Percentiles rank a stretch among this genome's conserved stretches.
These are phyloP conservation scores for Arctium minus DNA, from an alignment of 129 eudicot genomes.

Conservation along the genomic window DNA sequence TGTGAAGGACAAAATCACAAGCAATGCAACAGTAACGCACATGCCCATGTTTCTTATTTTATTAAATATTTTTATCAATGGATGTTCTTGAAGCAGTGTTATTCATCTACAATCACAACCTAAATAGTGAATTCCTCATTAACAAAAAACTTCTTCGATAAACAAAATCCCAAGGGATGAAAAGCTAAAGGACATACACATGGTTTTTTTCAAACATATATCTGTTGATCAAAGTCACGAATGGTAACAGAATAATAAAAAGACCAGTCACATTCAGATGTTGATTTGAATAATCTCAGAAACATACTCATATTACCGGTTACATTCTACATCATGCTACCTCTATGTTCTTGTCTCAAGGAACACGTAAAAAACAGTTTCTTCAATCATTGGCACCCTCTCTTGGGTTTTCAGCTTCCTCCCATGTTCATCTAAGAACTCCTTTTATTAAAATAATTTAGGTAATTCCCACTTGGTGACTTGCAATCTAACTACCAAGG, in stretches of 20 bases:
- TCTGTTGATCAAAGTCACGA: background rate
- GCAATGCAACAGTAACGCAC: background rate
- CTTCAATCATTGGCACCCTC: background rate
- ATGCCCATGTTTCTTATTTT: background rate
- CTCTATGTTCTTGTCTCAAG: background rate
- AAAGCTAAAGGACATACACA: background rate
- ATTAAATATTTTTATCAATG: background rate
- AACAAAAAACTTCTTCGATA: conserved; percentile 2
- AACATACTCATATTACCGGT: background rate
- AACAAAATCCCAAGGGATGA: background rate
- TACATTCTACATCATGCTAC: background rate
- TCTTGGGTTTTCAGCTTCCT: background rate
- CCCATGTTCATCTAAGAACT: background rate
- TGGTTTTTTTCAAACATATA: background rate
- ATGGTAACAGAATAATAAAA: background rate
- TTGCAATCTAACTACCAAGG: background rate
- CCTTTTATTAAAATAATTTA: background rate
- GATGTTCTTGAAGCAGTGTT: conserved; percentile 46
- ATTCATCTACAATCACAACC: conserved; percentile 50
- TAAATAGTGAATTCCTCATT: conserved; percentile 23
- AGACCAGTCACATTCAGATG: background rate
- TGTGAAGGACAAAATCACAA: background rate
- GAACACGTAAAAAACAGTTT: background rate
- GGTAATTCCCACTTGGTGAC: background rate
- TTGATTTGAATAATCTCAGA: background rate